These are phyloP conservation scores for Apiotrichum akiyoshidainum DNA, from an alignment of 1,284 basidiomycete species.

Conservation along the genomic window DNA sequence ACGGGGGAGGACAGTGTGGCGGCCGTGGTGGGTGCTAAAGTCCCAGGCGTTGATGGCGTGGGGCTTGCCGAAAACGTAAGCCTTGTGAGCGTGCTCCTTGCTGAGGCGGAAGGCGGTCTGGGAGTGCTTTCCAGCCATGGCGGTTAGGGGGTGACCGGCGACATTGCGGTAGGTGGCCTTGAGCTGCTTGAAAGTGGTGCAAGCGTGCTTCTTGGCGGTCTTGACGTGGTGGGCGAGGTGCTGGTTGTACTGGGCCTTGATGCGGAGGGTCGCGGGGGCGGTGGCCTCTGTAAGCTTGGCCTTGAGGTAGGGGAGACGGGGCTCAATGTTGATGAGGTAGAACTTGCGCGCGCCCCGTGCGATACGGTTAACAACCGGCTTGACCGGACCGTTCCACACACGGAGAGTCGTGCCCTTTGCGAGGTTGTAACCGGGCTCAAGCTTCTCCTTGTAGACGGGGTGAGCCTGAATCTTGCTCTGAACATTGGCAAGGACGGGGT, in stretches of 20 bases:
- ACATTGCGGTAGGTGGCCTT: constrained; percentile 26
- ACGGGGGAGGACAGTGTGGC: constrained; percentile 21
- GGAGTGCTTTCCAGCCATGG: constrained; percentile 30
- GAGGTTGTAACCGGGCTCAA: constrained; percentile 28
- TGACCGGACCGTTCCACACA: constrained; percentile 37
- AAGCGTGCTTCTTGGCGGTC: constrained; percentile 26
- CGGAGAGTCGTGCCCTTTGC: constrained; percentile 11
- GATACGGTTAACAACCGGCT: constrained; percentile 37
- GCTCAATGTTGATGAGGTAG: constrained; percentile 42
- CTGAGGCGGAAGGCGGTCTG: constrained; percentile 24
- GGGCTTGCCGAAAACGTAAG: constrained; percentile 33
- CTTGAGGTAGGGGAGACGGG: constrained; percentile 40
- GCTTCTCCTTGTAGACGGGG: constrained; percentile 29
- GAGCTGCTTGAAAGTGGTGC: constrained; percentile 17
- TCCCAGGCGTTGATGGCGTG: constrained; percentile 30
- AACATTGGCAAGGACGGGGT: constrained; percentile 31
- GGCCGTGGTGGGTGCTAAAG: constrained; percentile 23
- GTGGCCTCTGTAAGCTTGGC: constrained; percentile 33
- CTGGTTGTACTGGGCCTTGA: constrained; percentile 24
- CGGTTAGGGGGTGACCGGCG: constrained; percentile 35
- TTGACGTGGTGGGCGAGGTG: constrained; percentile 32
- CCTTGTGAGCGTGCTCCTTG: constrained; percentile 26
- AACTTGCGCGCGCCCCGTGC: constrained; percentile 30
- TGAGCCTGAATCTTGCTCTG: constrained; percentile 23
- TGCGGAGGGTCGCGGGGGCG: constrained; percentile 32